Percentiles rank a stretch among this genome's conserved stretches.
phyloP scores from a whole-genome alignment of 306 rosid genomes.

The Trifolium dubium region DNA sequence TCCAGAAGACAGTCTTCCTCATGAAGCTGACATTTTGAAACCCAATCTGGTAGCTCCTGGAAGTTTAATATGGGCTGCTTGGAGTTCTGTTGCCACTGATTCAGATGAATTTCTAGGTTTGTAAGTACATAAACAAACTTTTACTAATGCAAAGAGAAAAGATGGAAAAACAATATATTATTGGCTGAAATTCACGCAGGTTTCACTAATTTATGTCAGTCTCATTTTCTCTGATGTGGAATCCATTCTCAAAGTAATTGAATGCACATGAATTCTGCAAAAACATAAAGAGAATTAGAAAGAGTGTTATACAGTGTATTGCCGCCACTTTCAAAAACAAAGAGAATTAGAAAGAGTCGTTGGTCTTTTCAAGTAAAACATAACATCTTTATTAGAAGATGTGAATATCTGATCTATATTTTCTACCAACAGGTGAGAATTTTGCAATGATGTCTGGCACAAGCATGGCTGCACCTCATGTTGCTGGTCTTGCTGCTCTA shows the following conservation, averaged over 20 bases:
- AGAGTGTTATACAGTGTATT: not conserved
- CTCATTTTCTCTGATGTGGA: not conserved
- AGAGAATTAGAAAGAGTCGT: not conserved
- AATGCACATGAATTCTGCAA: not conserved
- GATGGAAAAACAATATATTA: not conserved
- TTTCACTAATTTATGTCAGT: not conserved
- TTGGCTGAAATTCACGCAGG: not conserved
- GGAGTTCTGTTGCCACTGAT: conserved; percentile 91
- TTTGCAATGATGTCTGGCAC: conserved; percentile 98
- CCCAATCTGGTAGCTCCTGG: conserved; percentile 99
- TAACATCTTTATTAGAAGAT: no score
- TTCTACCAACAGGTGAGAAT: conserved; percentile 73
- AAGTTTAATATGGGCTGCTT: conserved; percentile 93
- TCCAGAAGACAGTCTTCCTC: conserved; percentile 83
- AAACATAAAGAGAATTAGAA: not conserved
- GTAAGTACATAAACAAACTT: conserved; percentile 16
- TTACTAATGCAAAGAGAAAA: not conserved
- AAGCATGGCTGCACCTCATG: conserved; percentile 99
- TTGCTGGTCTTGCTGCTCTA: conserved; percentile 96
- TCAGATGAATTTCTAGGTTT: conserved; percentile 83
- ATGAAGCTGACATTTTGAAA: conserved; percentile 86
- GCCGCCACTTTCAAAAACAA: not conserved
- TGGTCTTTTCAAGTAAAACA: no score
- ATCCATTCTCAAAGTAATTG: not conserved
- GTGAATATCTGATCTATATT: conserved; percentile 28